Conservation (phyloP, 148 eudicot genomes). For the Chenopodium album region DNA sequence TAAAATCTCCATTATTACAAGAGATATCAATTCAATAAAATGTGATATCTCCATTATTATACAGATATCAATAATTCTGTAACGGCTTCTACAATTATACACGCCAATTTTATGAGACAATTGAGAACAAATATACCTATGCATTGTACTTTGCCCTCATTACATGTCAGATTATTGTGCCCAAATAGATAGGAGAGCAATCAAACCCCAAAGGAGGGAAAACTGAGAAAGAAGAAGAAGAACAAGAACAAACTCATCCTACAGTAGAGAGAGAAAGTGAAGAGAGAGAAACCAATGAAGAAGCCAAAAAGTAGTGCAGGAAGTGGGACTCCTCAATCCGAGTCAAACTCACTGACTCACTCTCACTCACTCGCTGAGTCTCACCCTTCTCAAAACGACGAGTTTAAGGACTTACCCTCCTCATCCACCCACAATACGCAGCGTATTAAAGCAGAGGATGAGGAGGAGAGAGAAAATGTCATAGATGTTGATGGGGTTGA, state of each 20-base stretch:
- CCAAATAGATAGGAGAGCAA: too few relatives aligned
- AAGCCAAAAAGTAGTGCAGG: conserved; percentile 14
- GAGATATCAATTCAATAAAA: too few relatives aligned
- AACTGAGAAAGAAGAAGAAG: not conserved
- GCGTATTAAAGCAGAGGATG: conserved; percentile 1
- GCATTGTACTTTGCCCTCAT: too few relatives aligned
- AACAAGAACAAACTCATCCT: too few relatives aligned
- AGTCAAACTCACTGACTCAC: conserved; percentile 24
- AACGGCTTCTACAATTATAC: too few relatives aligned
- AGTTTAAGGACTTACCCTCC: conserved; percentile 1
- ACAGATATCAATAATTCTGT: too few relatives aligned
- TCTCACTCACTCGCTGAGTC: conserved; percentile 15
- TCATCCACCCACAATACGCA: not conserved
- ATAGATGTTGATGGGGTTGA: not conserved
- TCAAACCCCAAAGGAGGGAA: conserved; percentile 6
- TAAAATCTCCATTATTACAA: too few relatives aligned
- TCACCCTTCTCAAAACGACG: conserved; percentile 16
- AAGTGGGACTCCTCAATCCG: conserved; percentile 6
- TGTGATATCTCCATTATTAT: too few relatives aligned
- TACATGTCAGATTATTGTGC: too few relatives aligned
- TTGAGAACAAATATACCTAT: too few relatives aligned
- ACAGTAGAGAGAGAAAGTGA: not conserved
- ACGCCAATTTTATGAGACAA: too few relatives aligned
- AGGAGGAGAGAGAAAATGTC: conserved; percentile 2
- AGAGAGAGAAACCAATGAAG: conserved; percentile 17